Evolutionary conservation across 2,329 filamentous ascomycete genomes (phyloP).

Genomic region (Cryphonectria naterciae): DNA sequence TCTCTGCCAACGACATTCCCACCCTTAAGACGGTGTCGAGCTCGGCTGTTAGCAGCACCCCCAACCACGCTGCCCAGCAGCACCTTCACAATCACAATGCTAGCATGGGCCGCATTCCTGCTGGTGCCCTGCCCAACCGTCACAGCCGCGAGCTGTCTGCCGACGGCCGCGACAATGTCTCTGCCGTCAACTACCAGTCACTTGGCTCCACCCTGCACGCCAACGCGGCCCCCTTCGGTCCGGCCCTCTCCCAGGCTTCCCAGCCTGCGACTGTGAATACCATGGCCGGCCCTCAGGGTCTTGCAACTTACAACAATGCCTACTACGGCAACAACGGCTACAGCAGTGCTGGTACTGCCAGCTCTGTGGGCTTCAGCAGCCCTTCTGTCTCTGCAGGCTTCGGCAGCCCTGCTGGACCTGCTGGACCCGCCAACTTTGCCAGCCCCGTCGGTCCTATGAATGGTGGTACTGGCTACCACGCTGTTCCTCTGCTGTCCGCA

Average conservation of each 20-base stretch:
- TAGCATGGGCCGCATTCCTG: slow-evolving; percentile 78
- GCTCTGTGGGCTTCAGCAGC: slow-evolving; percentile 8
- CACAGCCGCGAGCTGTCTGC: slow-evolving; percentile 74
- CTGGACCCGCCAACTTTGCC: slow-evolving; percentile 4
- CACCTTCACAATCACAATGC: slow-evolving; percentile 79
- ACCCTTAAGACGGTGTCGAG: slow-evolving; percentile 74
- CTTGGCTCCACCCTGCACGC: slow-evolving; percentile 78
- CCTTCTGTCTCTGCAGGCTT: not conserved
- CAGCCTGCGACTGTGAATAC: slow-evolving; percentile 4
- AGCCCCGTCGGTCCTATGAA: slow-evolving; percentile 15
- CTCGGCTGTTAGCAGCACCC: slow-evolving; percentile 52
- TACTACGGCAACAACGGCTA: slow-evolving; percentile 35
- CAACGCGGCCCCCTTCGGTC: slow-evolving; percentile 78
- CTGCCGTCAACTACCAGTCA: slow-evolving; percentile 56
- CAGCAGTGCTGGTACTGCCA: slow-evolving; percentile 35
- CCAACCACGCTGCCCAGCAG: slow-evolving; percentile 65
- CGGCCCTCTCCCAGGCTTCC: slow-evolving; percentile 39
- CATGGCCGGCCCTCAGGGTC: slow-evolving; percentile 15
- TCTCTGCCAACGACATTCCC: slow-evolving; percentile 86
- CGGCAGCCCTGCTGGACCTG: slow-evolving; percentile 12
- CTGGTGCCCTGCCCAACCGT: slow-evolving; percentile 65
- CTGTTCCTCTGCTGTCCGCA: slow-evolving; percentile 66
- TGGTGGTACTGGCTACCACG: slow-evolving; percentile 34
- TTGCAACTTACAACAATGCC: slow-evolving; percentile 32
- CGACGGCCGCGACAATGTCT: slow-evolving; percentile 43